phyloP scores from a whole-genome alignment of 2,329 filamentous ascomycete genomes.

The Coniochaeta prunicola region DNA sequence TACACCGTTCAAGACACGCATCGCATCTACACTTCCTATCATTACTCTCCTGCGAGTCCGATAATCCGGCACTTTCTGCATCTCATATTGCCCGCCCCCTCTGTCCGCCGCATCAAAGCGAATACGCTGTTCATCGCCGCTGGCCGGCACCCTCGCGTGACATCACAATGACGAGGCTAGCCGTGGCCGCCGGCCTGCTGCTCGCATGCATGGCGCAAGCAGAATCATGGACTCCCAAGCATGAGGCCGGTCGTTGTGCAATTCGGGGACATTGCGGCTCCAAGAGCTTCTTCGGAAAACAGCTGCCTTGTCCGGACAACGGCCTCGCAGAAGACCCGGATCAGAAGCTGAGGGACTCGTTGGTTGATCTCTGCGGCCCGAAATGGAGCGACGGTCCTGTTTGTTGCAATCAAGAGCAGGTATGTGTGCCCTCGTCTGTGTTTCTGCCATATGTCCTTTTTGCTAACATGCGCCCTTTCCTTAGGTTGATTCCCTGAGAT shows the following conservation, averaged over 20 bases:
- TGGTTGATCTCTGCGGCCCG: slow-evolving; percentile 78
- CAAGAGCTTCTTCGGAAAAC: slow-evolving; percentile 80
- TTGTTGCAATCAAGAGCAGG: slow-evolving; percentile 79
- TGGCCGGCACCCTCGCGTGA: neutral
- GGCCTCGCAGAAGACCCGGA: slow-evolving; percentile 69
- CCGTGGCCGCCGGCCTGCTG: slow-evolving; percentile 25
- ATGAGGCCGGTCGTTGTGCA: slow-evolving; percentile 83
- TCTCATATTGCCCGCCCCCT: neutral
- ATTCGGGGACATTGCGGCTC: slow-evolving; percentile 89
- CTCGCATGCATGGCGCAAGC: slow-evolving; percentile 21
- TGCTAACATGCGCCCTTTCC: neutral
- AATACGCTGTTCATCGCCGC: neutral
- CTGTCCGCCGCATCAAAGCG: neutral
- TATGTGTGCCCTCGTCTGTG: slow-evolving; percentile 21
- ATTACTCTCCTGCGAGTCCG: neutral
- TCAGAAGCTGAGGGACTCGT: slow-evolving; percentile 62
- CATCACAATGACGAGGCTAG: slow-evolving; percentile 28
- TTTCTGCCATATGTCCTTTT: neutral
- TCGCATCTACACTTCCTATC: neutral
- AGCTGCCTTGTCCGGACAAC: slow-evolving; percentile 91
- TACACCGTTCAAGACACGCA: neutral
- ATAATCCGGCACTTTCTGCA: neutral
- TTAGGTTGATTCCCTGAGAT: slow-evolving; percentile 71
- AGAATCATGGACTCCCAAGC: slow-evolving; percentile 47
- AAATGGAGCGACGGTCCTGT: slow-evolving; percentile 81